Evolutionary conservation across 75 land plant species (phyloP).

Genomic region (Cryptomeria japonica): DNA sequence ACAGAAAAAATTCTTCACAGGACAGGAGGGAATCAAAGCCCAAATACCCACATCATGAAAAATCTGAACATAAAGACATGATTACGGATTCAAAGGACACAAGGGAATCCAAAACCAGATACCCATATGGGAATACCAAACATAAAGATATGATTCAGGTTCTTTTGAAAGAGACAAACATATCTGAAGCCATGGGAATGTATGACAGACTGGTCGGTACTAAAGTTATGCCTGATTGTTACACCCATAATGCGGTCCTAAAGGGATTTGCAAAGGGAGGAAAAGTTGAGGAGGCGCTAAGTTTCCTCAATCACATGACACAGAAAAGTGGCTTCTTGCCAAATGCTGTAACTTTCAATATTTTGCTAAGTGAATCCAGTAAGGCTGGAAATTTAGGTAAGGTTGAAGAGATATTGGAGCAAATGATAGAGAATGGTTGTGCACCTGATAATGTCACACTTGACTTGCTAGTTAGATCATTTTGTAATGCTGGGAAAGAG

Average conservation of each 20-base stretch:
- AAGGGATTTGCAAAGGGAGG: slow-evolving; percentile 1
- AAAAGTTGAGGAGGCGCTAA: slow-evolving; percentile 15
- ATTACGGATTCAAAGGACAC: not conserved
- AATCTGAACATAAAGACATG: not conserved
- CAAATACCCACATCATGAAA: not conserved
- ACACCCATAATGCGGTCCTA: not conserved
- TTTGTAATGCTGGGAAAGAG: slow-evolving; percentile 37
- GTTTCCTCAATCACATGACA: slow-evolving; percentile 41
- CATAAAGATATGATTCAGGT: not conserved
- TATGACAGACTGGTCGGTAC: not conserved
- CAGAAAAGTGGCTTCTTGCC: slow-evolving; percentile 34
- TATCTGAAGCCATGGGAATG: slow-evolving; percentile 1
- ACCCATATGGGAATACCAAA: not conserved
- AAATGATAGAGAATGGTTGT: slow-evolving; percentile 40
- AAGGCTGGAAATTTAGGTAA: not conserved
- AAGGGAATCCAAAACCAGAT: not conserved
- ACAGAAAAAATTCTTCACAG: not conserved
- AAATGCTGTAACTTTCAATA: slow-evolving; percentile 32
- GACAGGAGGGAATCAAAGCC: not conserved
- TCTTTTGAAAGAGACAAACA: not conserved
- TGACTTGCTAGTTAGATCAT: slow-evolving; percentile 58
- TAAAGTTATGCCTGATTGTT: not conserved
- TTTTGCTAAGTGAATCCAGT: slow-evolving; percentile 43
- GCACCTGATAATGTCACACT: slow-evolving; percentile 50
- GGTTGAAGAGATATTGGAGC: slow-evolving; percentile 25